phyloP scores from a whole-genome alignment of 352 stramenopile species.

The Phytopythium aichiense region DNA sequence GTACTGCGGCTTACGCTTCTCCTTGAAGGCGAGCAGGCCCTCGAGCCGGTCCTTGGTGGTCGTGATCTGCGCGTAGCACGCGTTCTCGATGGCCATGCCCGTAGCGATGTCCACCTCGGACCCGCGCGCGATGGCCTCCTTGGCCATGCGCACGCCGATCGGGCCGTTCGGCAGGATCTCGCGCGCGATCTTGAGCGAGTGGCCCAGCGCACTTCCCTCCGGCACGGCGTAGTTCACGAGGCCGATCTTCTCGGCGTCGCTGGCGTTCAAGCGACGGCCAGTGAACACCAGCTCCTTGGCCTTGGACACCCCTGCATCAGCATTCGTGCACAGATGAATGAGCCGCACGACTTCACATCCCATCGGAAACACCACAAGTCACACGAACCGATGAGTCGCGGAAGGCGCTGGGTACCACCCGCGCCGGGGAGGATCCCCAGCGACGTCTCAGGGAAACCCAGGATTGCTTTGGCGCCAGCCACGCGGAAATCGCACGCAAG shows the following conservation, averaged over 20 bases:
- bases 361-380: no score
- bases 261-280: conserved; percentile 71
- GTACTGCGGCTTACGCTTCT: conserved; percentile 91
- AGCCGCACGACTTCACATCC: no score
- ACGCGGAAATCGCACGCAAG: conserved; percentile 92
- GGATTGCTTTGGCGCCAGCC: conserved; percentile 75
- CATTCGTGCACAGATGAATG: not conserved
- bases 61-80: conserved; percentile 90
- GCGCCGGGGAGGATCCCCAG: conserved; percentile 92
- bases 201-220: conserved; percentile 55
- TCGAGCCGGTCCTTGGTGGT: conserved; percentile 92
- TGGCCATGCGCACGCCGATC: conserved; percentile 90
- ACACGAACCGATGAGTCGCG: conserved; percentile 80
- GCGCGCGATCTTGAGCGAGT: conserved; percentile 78
- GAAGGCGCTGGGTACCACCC: conserved; percentile 90
- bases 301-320: conserved; percentile 58
- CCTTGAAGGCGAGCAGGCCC: conserved; percentile 89
- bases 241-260: conserved; percentile 76
- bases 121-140: conserved; percentile 85
- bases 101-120: conserved; percentile 77
- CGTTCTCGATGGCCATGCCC: conserved; percentile 90
- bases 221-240: conserved; percentile 88
- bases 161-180: conserved; percentile 92
- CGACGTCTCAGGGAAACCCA: conserved; percentile 90
- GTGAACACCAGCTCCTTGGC: conserved; percentile 96